Evolutionary conservation across 805 yeast genomes (phyloP), one percentile per base, ranked within the genome.

Genomic region (Starmerella kuoi): DNA sequence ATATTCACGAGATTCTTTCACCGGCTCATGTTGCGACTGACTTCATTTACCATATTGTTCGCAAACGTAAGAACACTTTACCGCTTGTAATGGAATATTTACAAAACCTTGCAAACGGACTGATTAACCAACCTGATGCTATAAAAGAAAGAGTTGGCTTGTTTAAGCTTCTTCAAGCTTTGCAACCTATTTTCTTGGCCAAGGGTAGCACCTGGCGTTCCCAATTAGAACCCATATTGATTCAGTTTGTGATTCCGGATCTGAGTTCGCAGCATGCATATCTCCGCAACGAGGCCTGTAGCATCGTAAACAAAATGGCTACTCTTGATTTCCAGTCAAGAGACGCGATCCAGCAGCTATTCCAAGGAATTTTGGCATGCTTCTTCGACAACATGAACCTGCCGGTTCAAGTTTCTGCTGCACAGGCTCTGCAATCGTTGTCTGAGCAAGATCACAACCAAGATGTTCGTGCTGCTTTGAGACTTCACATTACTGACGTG

Each of bases 381-480:
- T 63, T 73, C 51, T 59, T 68, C 41, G 77, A 76, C 40, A 28
- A 8, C 11, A 62, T 69, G 26, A 31, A 41, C 22, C 64, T 80
- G 42, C 94, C 95, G 0, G 83, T 85, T 3, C 80, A 77, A 57
- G 70, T 88, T 37, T 82, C 84, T 55, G 86, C 88, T 15, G 84
- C 95, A 0, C 63, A 85, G 43, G 91, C 94, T 0, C 66, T 88
- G 39, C 95, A 87, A 64, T 76, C 87, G 1, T 79, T 79, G 53
- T 69, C 85, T 38, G 68, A 68, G 25, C 69, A 75, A 35, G 74
- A 73, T 1, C 72, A 72, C 37, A 84, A 49, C 22, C 44, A 24
- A n/a, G 50, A 49, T 25, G 34, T 46, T 14, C 21, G 42, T 12
- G 79, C 75, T 37, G 78, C 81, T 1, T 61, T 91, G 23, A 69